phyloP scores from a whole-genome alignment of 345 rosid genomes.

The Melastoma malabathricum region DNA sequence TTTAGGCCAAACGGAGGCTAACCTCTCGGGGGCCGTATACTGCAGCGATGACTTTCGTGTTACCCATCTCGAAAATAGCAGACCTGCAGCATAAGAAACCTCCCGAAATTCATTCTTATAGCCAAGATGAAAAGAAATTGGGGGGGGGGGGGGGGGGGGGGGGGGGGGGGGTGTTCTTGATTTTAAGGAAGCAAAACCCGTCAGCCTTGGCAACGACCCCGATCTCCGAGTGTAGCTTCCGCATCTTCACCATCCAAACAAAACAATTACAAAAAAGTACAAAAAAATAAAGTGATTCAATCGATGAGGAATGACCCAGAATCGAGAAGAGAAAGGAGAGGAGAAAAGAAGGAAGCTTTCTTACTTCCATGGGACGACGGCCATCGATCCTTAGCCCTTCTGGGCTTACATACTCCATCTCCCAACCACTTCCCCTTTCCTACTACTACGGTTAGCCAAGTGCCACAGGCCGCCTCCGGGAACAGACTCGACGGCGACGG shows the following conservation, averaged over 20 bases:
- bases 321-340: background rate
- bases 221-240: conserved; percentile 80
- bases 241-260: conserved; percentile 33
- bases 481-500: too few species aligned
- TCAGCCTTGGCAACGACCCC: conserved; percentile 70
- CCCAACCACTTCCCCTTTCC: too few species aligned
- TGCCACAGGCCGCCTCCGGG: too few species aligned
- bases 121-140: background rate
- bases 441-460: too few species aligned
- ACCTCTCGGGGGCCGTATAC: conserved; percentile 98
- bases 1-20: background rate
- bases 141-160: too few species aligned
- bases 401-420: conserved; percentile 75
- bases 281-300: background rate
- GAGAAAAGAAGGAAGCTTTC: conserved; percentile 5
- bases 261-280: background rate
- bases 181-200: conserved; percentile 29
- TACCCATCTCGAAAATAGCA: conserved; percentile 91
- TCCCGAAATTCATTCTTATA: background rate
- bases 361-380: conserved; percentile 73
- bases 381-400: conserved; percentile 82
- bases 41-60: conserved; percentile 91
- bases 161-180: too few species aligned
- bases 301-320: background rate
- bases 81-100: conserved; percentile 28